phyloP scores from a whole-genome alignment of 352 stramenopile genomes.

The Saprolegnia diclina region DNA sequence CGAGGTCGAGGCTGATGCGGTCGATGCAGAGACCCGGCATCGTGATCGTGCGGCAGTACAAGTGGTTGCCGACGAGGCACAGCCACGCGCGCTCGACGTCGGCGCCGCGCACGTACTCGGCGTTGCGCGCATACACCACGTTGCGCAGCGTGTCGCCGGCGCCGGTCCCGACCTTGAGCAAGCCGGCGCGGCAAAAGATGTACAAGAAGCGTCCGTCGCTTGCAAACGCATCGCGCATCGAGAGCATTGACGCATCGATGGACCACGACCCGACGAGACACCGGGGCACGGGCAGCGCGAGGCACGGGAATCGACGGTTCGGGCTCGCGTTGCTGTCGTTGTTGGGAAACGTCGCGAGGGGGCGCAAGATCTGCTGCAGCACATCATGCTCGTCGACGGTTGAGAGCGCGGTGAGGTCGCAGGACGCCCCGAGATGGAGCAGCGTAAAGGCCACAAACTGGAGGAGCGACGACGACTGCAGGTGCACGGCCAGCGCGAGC shows the following conservation, averaged over 20 bases:
- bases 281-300: slow-evolving; percentile 53
- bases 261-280: slow-evolving; percentile 61
- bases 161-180: slow-evolving; percentile 69
- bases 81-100: slow-evolving; percentile 75
- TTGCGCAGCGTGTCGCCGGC: slow-evolving; percentile 56
- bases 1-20: slow-evolving; percentile 45
- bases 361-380: slow-evolving; percentile 33
- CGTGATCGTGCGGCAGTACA: slow-evolving; percentile 72
- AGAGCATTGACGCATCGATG: slow-evolving; percentile 51
- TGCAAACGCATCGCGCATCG: slow-evolving; percentile 61
- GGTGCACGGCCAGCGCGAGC: slow-evolving; percentile 45
- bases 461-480: slow-evolving; percentile 62
- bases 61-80: slow-evolving; percentile 47
- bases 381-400: slow-evolving; percentile 17
- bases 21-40: slow-evolving; percentile 62
- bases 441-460: slow-evolving; percentile 38
- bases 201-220: slow-evolving; percentile 66
- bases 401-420: slow-evolving; percentile 25
- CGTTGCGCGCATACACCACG: slow-evolving; percentile 66
- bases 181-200: slow-evolving; percentile 50
- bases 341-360: slow-evolving; percentile 30
- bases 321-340: slow-evolving; percentile 23
- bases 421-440: slow-evolving; percentile 27
- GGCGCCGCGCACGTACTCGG: slow-evolving; percentile 43
- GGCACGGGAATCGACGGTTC: neutral